Evolutionary conservation across 305 asterid genomes (phyloP).

Genomic region (Salvia sclarea): DNA sequence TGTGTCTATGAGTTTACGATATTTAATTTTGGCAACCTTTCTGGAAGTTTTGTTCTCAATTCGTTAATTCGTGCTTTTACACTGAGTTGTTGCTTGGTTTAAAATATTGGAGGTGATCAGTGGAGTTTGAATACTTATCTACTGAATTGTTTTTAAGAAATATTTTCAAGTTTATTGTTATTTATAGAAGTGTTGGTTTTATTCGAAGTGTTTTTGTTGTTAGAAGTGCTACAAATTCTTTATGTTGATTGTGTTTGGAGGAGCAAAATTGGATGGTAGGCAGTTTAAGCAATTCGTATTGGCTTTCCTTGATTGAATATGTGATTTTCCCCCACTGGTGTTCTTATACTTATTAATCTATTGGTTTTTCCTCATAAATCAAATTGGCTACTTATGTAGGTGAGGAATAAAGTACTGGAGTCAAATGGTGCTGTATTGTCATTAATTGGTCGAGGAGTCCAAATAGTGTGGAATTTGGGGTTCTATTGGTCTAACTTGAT

Average conservation of each 20-base stretch:
- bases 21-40: constrained; percentile 5
- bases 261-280: not conserved
- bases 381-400: constrained; percentile 48
- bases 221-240: not conserved
- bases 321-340: constrained; percentile 1
- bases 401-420: constrained; percentile 82
- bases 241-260: constrained; percentile 6
- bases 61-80: not conserved
- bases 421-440: constrained; percentile 87
- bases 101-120: not conserved
- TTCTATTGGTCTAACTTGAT: constrained; percentile 79
- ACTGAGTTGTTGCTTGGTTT: not conserved
- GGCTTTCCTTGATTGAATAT: constrained; percentile 15
- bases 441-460: constrained; percentile 80
- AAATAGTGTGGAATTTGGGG: constrained; percentile 96
- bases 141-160: not conserved
- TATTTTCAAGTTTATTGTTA: not conserved
- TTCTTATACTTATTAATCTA: constrained; percentile 16
- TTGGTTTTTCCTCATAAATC: not conserved
- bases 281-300: not conserved
- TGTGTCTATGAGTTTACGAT: constrained; percentile 4
- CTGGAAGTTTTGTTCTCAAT: not conserved
- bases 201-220: not conserved
- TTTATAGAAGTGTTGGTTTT: not conserved
- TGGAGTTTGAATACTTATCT: not conserved